Evolutionary conservation across 2,329 filamentous ascomycete species (phyloP), one percentile per base, ranked within the genome.

Genomic region (Aaosphaeria arxii): DNA sequence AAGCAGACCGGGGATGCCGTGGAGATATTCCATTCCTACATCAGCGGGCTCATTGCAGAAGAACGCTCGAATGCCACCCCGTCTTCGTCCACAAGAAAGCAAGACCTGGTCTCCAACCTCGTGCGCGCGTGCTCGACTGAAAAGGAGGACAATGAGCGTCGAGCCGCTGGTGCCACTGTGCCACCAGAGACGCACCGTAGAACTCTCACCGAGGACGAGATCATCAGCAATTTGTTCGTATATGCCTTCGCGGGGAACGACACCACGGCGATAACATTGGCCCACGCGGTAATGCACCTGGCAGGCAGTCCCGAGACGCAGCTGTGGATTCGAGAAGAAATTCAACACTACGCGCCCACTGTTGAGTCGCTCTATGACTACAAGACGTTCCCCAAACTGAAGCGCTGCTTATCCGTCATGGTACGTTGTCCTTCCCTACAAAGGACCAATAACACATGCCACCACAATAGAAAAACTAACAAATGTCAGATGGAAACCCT

Each of bases 241-340:
- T 71, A 78, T 53, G 77, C 73, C 35, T 66, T 80, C 43, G 77
- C 77, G 0, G 78, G 77, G 1, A 75, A 78, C 48, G 77, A 81
- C 49, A 79, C 77, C 0, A 77, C 76, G 0, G 73, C 77, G 1
- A 70, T 75, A 17, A 72, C 72, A 0, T 55, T 79, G 4, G 67
- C 70, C 0, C 77, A 71, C 46, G 61, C 71, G 0, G 55, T 77
- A 1, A 59, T 73, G 6, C 71, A 77, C 17, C 63, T 81, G 1
- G 75, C 77, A 1, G 67, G 71, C 0, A 54, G 77, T 33, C 75
- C 72, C 0, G 58, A 70, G 2, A 68, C 74, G 1, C 77, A 80
- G 49, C 66, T 73, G 5, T 79, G 74, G 76, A 43, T 77, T 0
- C 54, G 60, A 1, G 68, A 76, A 42, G 77, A 77, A 43, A 58